Conservation (phyloP, 352 stramenopile genomes). For the Pythium myriotylum region DNA sequence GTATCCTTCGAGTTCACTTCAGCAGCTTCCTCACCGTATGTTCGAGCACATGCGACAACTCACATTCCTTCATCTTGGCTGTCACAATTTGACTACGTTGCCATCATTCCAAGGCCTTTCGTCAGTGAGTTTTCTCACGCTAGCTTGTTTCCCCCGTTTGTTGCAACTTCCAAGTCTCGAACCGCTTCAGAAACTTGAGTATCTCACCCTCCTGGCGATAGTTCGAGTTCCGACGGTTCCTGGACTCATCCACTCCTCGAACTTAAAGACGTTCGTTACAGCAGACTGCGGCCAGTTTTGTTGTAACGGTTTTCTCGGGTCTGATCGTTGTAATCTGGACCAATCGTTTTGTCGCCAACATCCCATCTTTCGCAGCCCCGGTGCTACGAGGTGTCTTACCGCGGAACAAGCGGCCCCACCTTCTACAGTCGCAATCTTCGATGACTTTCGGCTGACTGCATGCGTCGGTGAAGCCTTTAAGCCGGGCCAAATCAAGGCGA, state of each 20-base stretch:
- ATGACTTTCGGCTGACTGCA: background rate
- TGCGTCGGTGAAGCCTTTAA: conserved; percentile 25
- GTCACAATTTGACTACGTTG: background rate
- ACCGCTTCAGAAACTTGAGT: background rate
- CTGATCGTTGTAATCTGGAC: conserved; percentile 10
- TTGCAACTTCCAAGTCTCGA: background rate
- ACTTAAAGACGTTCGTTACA: background rate
- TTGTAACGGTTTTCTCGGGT: conserved; percentile 23
- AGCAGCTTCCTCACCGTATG: background rate
- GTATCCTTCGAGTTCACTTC: background rate
- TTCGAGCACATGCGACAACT: conserved; percentile 8
- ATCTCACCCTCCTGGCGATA: background rate
- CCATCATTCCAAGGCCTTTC: conserved; percentile 1
- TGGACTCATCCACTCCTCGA: background rate
- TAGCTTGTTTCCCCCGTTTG: background rate
- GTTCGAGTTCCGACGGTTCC: background rate
- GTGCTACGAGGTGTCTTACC: background rate
- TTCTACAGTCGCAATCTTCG: background rate
- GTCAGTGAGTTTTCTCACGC: background rate
- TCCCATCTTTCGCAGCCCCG: conserved; percentile 1
- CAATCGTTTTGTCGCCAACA: conserved; percentile 8
- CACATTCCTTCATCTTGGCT: conserved; percentile 2
- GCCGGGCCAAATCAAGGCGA: background rate
- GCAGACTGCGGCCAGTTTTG: conserved; percentile 5
- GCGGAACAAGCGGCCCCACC: background rate